Base-by-base conservation (phyloP, 139 green algal genomes). In the Micractinium conductrix region DNA sequence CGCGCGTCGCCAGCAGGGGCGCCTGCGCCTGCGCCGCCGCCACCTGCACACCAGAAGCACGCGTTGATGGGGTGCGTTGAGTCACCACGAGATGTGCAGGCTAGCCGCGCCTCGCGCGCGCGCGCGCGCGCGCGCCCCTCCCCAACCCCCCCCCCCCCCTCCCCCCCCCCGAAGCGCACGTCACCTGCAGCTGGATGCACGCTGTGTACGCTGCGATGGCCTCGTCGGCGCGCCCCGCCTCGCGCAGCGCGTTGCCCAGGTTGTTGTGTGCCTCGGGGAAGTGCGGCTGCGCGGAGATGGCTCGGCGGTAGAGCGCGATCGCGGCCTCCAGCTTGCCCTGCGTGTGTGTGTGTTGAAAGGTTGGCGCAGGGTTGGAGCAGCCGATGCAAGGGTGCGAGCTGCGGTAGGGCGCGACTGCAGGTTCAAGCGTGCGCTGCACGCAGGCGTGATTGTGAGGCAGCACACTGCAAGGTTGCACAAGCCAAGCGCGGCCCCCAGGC, bases 191-290 rank as follows among this genome's bases (percentile, higher is more conserved):
- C 81, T 95, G 89, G 45, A 97, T 95, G 90, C 93, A 97, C 30
- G 89, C 81, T 4, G 87, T 94, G 90, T 97, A 97, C 86, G 89
- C 95, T 21, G 86, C 67, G 9, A 96, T 89, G 7, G 94, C 94
- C 68, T 97, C 94, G 8, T 95, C 89, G 0, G 75, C 26, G 19
- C 90, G 85, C 4, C 92, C 90, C 19, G 87, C 87, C 85, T 95
- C 92, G 19, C 93, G 85, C 60, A 96, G 90, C 16, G 93, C 92
- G 79, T 96, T 96, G 38, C 94, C 95, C 69, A 98, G 86, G 86
- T 97, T 97, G 88, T 98, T 98, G 87, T 93, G 94, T 0, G 92
- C 93, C 81, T 98, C 94, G 0, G 93, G 88, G 85, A 96, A 96
- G 71, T 89, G 90, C 22, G 93, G 91, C 81, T 96, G 90, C 21